Evolutionary conservation across 257 asterid genomes (phyloP), one percentile per base, ranked within the genome.

Genomic region (Solanum ossicruentum): DNA sequence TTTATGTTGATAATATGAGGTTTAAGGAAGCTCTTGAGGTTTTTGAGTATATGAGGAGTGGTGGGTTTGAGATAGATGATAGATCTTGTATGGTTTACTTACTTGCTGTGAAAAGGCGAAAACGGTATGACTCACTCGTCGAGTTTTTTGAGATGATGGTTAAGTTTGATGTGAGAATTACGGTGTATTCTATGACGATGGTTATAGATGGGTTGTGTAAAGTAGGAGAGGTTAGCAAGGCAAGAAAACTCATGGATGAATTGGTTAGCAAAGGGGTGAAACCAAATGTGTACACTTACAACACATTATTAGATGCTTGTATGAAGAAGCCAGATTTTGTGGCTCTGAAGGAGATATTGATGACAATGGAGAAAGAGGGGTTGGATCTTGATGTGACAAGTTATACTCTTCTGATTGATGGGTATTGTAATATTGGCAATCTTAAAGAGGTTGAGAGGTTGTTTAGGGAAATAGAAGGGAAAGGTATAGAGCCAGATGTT

Each of bases 51-150:
- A 69, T 88, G 92, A 83, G 75, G 39, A 85, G 43, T 16, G 91
- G 85, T 80, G 95, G 91, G 82, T 84, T 91, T 56, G 90, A 49
- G 61, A 89, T 95, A 51, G 98, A 93, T 71, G 96, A 94, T 65
- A 93, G 95, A 61, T 91, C 99, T 86, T 95, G 98, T 83, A 92
- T 92, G 96, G 96, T 90, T 85, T 93, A 89, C 86, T 88, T 97
- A 89, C 73, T 92, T 85, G 97, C 95, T 28, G 84, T 91, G 83
- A 97, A 92, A 91, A 92, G 84, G 83, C 73, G 85, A 86, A 86
- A 88, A 85, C 85, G 85, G 52, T 89, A 87, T n/a, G 94, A 92
- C 78, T 75, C 86, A 2, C 63, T 93, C 89, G 84, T 80, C 45
- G 86, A 63, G 20, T 94, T 95, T 82, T 95, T 95, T 57, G 85